These are phyloP conservation scores for Fraxinus anomala DNA, from an alignment of 257 asterid species.

Conservation along the genomic window DNA sequence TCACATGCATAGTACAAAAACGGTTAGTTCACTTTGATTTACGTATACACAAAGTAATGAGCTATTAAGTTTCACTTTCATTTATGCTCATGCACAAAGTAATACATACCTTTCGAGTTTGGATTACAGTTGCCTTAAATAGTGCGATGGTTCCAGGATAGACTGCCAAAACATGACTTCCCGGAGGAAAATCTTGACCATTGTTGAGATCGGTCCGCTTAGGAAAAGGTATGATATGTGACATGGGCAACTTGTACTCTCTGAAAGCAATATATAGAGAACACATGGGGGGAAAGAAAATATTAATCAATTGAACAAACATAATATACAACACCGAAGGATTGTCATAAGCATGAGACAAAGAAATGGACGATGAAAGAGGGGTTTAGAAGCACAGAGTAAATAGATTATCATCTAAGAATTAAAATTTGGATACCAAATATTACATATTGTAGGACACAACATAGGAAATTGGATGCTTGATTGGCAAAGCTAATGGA, in stretches of 20 bases:
- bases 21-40: conserved; percentile 29
- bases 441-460: too few relatives aligned
- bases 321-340: neutral
- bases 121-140: conserved; percentile 92
- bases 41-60: neutral
- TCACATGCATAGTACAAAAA: conserved; percentile 29
- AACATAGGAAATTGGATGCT: too few relatives aligned
- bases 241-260: conserved; percentile 86
- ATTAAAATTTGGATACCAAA: neutral
- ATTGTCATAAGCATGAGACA: neutral
- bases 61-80: neutral
- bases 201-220: conserved; percentile 69
- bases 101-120: conserved; percentile 72
- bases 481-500: too few relatives aligned
- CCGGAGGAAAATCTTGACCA: conserved; percentile 75
- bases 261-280: conserved; percentile 48
- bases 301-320: neutral
- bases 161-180: conserved; percentile 89
- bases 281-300: neutral
- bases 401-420: neutral
- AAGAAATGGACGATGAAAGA: neutral
- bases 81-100: neutral
- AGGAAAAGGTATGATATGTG: conserved; percentile 92
- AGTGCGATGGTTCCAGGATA: conserved; percentile 96
- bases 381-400: neutral